A percentile compares a stretch with the other conserved stretches of the same genome.
phyloP scores from a whole-genome alignment of 1,139 yeast species.

The Blastobotrys apis region DNA sequence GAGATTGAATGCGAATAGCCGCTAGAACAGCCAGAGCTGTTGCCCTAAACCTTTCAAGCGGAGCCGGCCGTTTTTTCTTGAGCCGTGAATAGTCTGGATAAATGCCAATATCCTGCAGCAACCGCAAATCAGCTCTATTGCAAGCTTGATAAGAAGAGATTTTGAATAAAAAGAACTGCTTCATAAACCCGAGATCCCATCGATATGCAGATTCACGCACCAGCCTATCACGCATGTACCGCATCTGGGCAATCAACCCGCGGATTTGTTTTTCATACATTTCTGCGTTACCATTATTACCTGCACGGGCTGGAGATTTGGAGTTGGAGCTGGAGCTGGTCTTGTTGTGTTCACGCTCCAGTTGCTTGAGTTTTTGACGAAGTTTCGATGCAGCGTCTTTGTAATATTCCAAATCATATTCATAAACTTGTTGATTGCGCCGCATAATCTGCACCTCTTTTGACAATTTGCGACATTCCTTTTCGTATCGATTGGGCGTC shows the following conservation, averaged over 20 bases:
- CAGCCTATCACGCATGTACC: constrained; percentile 22
- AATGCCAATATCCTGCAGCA: constrained; percentile 46
- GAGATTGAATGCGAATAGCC: constrained; percentile 46
- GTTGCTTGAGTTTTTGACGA: constrained; percentile 6
- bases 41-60: constrained; percentile 37
- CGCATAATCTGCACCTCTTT: constrained; percentile 7
- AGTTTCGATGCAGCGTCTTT: constrained; percentile 21
- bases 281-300: not conserved
- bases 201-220: constrained; percentile 36
- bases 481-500: constrained; percentile 3
- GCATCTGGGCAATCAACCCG: constrained; percentile 23
- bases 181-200: constrained; percentile 51
- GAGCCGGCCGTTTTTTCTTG: constrained; percentile 16
- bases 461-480: constrained; percentile 10
- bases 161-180: constrained; percentile 46
- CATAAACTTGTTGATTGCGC: constrained; percentile 6
- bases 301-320: not conserved
- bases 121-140: constrained; percentile 42
- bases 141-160: constrained; percentile 44
- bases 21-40: constrained; percentile 56
- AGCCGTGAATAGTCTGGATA: constrained; percentile 44
- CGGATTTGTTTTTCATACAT: constrained; percentile 15
- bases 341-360: constrained; percentile 1
- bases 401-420: constrained; percentile 15
- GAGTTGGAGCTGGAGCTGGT: not conserved